These are phyloP conservation scores for Pistacia vera DNA, from an alignment of 345 rosid genomes.

Conservation along the genomic window DNA sequence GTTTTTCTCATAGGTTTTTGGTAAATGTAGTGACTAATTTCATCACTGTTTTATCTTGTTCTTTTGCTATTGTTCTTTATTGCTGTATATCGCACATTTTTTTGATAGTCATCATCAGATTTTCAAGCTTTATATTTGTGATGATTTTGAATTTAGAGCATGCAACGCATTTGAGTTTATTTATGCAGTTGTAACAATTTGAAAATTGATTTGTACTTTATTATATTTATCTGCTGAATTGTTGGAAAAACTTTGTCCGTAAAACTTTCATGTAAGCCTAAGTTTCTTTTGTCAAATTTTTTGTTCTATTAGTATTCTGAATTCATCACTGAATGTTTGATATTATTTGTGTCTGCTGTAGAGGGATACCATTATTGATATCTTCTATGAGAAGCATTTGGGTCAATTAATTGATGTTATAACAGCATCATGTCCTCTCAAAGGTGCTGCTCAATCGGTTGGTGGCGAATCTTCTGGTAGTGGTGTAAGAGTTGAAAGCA, in stretches of 20 bases:
- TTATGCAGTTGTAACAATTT: slow-evolving; percentile 18
- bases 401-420: slow-evolving; percentile 86
- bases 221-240: slow-evolving; percentile 23
- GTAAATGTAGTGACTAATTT: neutral
- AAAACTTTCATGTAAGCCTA: slow-evolving; percentile 9
- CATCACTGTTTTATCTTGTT: neutral
- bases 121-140: slow-evolving; percentile 17
- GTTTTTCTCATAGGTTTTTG: neutral
- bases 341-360: slow-evolving; percentile 41
- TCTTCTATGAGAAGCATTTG: slow-evolving; percentile 94
- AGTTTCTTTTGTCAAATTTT: slow-evolving; percentile 16
- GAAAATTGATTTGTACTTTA: slow-evolving; percentile 20
- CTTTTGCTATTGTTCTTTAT: neutral
- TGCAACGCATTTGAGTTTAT: slow-evolving; percentile 12
- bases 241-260: slow-evolving; percentile 19
- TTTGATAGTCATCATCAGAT: neutral
- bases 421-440: slow-evolving; percentile 69
- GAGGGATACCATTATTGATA: slow-evolving; percentile 85
- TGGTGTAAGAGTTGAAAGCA: slow-evolving; percentile 46
- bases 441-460: slow-evolving; percentile 35
- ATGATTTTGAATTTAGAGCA: neutral
- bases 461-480: slow-evolving; percentile 42
- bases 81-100: neutral
- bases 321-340: slow-evolving; percentile 3
- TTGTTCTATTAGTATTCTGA: slow-evolving; percentile 9